Base-by-base conservation (phyloP, 1,139 yeast genomes). In the Kodamaea derodonti region DNA sequence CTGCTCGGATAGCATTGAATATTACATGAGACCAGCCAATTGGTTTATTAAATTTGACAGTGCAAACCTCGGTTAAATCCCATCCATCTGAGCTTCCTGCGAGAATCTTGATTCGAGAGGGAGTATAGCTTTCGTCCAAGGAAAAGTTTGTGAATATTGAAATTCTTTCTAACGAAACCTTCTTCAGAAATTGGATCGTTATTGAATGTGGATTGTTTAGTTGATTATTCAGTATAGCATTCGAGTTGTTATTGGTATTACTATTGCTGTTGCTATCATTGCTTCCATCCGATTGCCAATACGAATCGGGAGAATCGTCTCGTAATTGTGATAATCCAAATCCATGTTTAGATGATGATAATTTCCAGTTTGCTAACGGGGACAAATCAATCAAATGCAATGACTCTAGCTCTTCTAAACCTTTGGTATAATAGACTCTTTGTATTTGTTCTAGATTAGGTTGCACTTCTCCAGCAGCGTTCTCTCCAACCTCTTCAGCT, bases 261-360 rank as follows among this genome's bases (percentile, higher is more conserved):
- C 47, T 39, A 32, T 34, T 41, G 8, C 45, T 44, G 30, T 49
- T 54, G 27, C 51, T 49, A 3, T 64, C 71, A 40, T 59, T 22
- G 40, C 69, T 65, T 2, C 97, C 98, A 56, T 94, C 98, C 34
- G 95, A 84, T 56, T 94, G 98, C 99, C 99, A 94, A 55, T 71
- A 90, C 3, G 81, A 64, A 27, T 73, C 71, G 0, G 95, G 84
- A 13, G 80, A 74, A 49, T 86, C 94, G 35, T 84, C 87, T 23
- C 94, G 64, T 9, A 92, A 65, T 46, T 82, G 83, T 15, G 63
- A 62, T 10, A 87, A 69, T 0, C 94, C 95, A 47, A 69, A 79
- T 0, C 92, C 95, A 14, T 73, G 74, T 48, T 90, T 92, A 48
- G 41, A 64, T 0, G 95, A 82, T 1, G 95, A 84, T 0, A 87